Base-by-base conservation (phyloP, 2,329 filamentous ascomycete genomes). In the Ascochyta pisi region DNA sequence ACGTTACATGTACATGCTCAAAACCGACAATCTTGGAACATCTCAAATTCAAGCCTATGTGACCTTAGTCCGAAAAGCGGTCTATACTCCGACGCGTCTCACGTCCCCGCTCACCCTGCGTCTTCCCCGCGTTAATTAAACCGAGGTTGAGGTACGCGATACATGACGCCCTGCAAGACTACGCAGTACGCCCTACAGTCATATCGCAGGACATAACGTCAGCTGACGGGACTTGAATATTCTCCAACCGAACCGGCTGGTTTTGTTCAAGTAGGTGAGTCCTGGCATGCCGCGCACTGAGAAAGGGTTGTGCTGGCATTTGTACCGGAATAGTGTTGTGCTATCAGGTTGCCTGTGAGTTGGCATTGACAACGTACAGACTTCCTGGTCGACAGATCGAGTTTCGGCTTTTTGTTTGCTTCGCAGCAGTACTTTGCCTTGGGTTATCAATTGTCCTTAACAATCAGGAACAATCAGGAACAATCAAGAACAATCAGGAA, bases 111-210 rank as follows among this genome's bases (percentile, higher is more conserved):
- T 53, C 29, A 29, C 37, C 19, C 23, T 41, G 35, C 29, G 29
- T 22, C 34, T 47, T 34, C 24, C 24, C 43, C 31, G 40, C 42
- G 23, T 26, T 44, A 33, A 26, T 26, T 44, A 33, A 26, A 23
- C 48, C 48, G 48, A 51, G 44, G 44, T 43, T 47, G 43, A n/a
- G 26, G 29, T 35, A 29, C 8, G 35, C 12, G n/a, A 29, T 29
- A 12, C 12, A 35, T 31, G 16, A 54, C 50, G 50, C 43, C 50
- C 38, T 54, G 43, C 50, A 26, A 53, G 23, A 35, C 29, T 15
- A 31, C 16, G 26, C 35, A 41, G 15, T 35, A 47, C 50, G 50
- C 50, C 50, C 50, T 54, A 22, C 29, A 42, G 46, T 26, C 38
- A 41, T 7, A 23, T 10, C 16, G 4, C 7, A 8, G 2, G 6